A percentile compares a stretch with the other conserved stretches of the same genome.
Evolutionary conservation across 192 early-diverging fungal species (phyloP).

Genomic region (Rhizoclosmatium globosum): DNA sequence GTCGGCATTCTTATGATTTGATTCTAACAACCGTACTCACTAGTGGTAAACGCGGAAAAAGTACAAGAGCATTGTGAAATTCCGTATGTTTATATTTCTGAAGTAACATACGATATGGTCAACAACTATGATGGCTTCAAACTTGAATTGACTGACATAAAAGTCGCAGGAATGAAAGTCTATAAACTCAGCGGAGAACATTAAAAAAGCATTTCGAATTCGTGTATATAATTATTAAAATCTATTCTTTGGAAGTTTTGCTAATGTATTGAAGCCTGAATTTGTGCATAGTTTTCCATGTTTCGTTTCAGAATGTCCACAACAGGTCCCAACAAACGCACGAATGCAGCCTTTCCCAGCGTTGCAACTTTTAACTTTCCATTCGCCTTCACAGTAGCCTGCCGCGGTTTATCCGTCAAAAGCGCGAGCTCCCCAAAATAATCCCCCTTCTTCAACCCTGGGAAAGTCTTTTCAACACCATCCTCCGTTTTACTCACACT

Average conservation of each 20-base stretch:
- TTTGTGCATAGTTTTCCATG: slow-evolving; percentile 80
- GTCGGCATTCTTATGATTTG: neutral
- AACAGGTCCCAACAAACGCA: slow-evolving; percentile 93
- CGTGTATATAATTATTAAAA: neutral
- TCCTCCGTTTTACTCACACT: slow-evolving; percentile 79
- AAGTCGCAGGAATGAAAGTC: slow-evolving; percentile 21
- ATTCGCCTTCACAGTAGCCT: slow-evolving; percentile 85
- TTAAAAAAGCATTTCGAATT: neutral
- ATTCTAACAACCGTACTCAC: neutral
- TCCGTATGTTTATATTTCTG: slow-evolving; percentile 48
- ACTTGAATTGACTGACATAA: slow-evolving; percentile 6
- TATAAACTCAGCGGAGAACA: slow-evolving; percentile 6
- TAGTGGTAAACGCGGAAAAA: slow-evolving; percentile 53
- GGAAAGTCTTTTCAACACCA: slow-evolving; percentile 73
- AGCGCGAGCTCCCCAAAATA: slow-evolving; percentile 84
- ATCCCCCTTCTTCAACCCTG: slow-evolving; percentile 70
- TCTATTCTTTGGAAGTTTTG: neutral
- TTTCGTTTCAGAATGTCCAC: slow-evolving; percentile 96
- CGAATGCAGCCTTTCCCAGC: slow-evolving; percentile 93
- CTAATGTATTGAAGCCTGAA: slow-evolving; percentile 3
- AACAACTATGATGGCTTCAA: slow-evolving; percentile 54
- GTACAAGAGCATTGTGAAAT: slow-evolving; percentile 53
- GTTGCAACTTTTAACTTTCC: slow-evolving; percentile 92
- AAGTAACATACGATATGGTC: slow-evolving; percentile 40
- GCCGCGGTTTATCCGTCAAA: slow-evolving; percentile 91